Base-by-base conservation (phyloP, 1,284 basidiomycete species). In the Phylloboletellus chloephorus region DNA sequence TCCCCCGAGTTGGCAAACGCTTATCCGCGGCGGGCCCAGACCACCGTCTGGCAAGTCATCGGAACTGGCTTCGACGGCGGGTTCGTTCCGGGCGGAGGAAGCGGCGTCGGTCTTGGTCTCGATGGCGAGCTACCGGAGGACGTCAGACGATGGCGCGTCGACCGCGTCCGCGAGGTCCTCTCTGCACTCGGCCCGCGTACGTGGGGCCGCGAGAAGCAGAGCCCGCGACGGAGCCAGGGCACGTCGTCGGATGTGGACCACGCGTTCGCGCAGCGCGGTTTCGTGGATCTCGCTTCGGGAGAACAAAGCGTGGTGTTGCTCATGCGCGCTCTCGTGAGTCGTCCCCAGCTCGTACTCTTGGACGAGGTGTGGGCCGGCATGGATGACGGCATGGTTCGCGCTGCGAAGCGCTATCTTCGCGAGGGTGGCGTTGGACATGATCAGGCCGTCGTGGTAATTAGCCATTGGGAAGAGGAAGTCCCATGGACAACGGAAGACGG, bases 351-450 rank as follows among this genome's bases (percentile, higher is more conserved):
- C 25, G 68, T 96, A 8, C 69, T 96, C 9, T 66, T 96, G 25
- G 93, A 97, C 56, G 93, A 97, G 60, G 87, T 84, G 9, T 91
- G 88, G 75, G 80, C 86, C 21, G 92, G 91, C 21, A 92, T 96
- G 87, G 85, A 88, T 53, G 80, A 80, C 41, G 65, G 62, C 7
- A 88, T 89, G 76, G 76, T 93, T 34, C 64, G 61, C 10, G 74
- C 72, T 31, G 84, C 81, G 31, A 69, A 76, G 46, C 52, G 51
- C 30, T 86, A 89, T 54, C 58, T 97, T 21, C 66, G 75, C 23
- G 65, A 71, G 8, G 68, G 73, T n/a, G 78, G 74, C 31, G 61
- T 76, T 15, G 66, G 70, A 11, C 51, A 63, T 17, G 67, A 76
- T 22, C 88, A 93, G 64, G 85, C 81, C 0, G 82, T 89, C 11